phyloP scores from a whole-genome alignment of 495 filamentous ascomycete species.

The Penicillium cinerascens region DNA sequence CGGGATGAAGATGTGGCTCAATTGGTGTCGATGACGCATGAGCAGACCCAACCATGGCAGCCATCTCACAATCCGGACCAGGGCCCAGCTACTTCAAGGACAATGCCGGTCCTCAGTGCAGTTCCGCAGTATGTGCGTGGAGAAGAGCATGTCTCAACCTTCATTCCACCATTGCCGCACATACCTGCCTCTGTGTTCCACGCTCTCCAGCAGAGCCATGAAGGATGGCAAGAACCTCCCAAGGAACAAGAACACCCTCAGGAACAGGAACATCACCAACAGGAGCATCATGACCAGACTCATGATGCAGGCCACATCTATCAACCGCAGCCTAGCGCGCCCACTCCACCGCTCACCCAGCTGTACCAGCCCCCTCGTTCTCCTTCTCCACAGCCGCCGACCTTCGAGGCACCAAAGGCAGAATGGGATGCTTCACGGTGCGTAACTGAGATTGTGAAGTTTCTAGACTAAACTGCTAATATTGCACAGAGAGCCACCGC shows the following conservation, averaged over 20 bases:
- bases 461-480: constrained; percentile 17
- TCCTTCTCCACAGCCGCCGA: constrained; percentile 31
- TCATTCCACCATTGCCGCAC: constrained; percentile 22
- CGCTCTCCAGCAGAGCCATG: constrained; percentile 4
- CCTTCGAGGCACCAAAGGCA: constrained; percentile 50
- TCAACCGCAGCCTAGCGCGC: constrained; percentile 37
- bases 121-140: constrained; percentile 47
- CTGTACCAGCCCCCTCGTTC: constrained; percentile 35
- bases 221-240: constrained; percentile 4
- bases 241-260: constrained; percentile 10
- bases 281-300: neutral
- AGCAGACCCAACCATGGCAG: neutral
- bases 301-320: constrained; percentile 11
- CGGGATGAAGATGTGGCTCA: constrained; percentile 2
- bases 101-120: constrained; percentile 29
- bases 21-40: neutral
- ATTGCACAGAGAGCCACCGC: constrained; percentile 63
- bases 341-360: constrained; percentile 25
- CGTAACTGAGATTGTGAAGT: constrained; percentile 9
- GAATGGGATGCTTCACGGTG: constrained; percentile 69
- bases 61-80: neutral
- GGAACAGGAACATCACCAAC: neutral
- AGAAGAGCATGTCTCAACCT: constrained; percentile 40
- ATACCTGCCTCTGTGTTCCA: constrained; percentile 10
- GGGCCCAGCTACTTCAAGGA: neutral